These are phyloP conservation scores for Parasitella parasitica DNA, from an alignment of 371 early-diverging fungal genomes.

Conservation along the genomic window DNA sequence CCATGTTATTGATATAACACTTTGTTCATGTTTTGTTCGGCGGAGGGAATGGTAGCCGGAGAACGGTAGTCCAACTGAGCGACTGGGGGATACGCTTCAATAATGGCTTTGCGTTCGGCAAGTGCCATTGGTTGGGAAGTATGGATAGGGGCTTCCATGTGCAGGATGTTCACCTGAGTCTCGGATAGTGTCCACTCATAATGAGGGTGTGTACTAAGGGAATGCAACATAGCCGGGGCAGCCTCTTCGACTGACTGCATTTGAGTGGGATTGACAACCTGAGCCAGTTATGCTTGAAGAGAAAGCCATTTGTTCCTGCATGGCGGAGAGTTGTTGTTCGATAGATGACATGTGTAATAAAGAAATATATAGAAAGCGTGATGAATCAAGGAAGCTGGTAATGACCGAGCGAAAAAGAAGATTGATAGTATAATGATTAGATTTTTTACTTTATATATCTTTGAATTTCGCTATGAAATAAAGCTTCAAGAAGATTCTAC, in stretches of 20 bases:
- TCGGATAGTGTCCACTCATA: constrained; percentile 8
- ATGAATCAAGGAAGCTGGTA: background rate
- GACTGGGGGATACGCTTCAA: constrained; percentile 12
- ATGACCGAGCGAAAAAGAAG: constrained; percentile 9
- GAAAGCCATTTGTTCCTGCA: constrained; percentile 4
- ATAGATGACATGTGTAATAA: background rate
- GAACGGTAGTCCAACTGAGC: constrained; percentile 3
- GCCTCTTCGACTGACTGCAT: constrained; percentile 3
- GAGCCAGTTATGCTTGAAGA: background rate
- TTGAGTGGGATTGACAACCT: background rate
- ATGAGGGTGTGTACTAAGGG: constrained; percentile 4
- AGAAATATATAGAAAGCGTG: background rate
- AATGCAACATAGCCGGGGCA: background rate
- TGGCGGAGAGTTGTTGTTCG: background rate
- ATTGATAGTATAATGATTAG: background rate
- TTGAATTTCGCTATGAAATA: no score
- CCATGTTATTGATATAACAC: no score
- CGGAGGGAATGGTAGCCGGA: constrained; percentile 12
- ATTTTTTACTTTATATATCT: background rate
- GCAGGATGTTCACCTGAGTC: background rate
- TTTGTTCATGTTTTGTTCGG: constrained; percentile 4
- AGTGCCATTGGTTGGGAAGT: background rate
- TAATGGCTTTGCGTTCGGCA: constrained; percentile 11
- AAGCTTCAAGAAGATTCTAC: background rate
- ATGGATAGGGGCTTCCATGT: background rate